Base-by-base conservation (phyloP, 495 filamentous ascomycete species). In the Patellaria atrata region DNA sequence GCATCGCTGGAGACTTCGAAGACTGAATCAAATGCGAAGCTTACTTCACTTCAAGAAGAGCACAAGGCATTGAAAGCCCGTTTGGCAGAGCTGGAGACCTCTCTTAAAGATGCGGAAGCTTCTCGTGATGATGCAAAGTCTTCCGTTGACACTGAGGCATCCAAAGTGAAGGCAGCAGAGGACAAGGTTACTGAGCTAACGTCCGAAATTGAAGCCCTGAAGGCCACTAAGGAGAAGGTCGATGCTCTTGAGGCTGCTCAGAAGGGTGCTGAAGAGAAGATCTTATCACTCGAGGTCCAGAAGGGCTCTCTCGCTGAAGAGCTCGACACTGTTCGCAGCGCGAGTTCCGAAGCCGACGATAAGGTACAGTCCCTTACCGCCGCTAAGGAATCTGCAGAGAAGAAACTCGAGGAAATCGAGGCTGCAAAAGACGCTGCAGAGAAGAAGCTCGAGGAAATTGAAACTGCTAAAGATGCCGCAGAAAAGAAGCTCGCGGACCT, bases 71-170 rank as follows among this genome's bases (percentile, higher is more conserved):
- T 33, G 30, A 33, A 14, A 10, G 30, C 38, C 17, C 10, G 31
- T 9, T 23, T 41, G 5, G 23, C 38, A 4, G 23, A 41, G 32
- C 32, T 36, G 14, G 32, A 36, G 12, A 12, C 13, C 4, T 5
- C 23, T 6, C 19, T 33, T 14, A 16, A 7, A 7, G 7, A 7
- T 8, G 28, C 28, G 8, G 14, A 30, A 16, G 28, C n/a, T 10
- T 8, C 28, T n/a, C n/a, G n/a, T 30, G 28, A 10, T 8, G 13
- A 30, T 10, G 13, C 13, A 8, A 30, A 30, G 28, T 7, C 7
- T 14, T 7, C 7, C 7, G 28, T 7, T 7, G 7, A 30, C 8
- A 7, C 13, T 14, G 14, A 8, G 10, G 14, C 8, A 30, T 8
- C 7, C 18, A 14, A 16, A 7, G 7, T 14, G n/a, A n/a, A 10